A percentile compares a stretch with the other conserved stretches of the same genome.
Evolutionary conservation across 23 red algal genomes (phyloP).

Genomic region (Gracilaria gracilis): DNA sequence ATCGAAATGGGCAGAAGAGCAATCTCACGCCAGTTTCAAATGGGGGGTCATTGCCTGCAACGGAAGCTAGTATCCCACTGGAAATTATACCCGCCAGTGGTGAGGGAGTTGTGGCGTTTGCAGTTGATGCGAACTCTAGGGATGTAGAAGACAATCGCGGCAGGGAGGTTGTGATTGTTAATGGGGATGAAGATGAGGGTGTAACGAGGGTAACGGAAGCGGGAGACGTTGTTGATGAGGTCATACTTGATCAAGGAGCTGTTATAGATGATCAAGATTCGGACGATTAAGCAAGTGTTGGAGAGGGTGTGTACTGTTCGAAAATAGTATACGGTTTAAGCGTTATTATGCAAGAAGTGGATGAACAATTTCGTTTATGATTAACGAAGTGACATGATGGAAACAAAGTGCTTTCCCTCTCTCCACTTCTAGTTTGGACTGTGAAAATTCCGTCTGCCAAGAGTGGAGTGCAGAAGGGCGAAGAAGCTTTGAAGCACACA

Average conservation of each 20-base stretch:
- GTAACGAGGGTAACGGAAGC: not conserved
- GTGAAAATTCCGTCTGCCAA: not conserved
- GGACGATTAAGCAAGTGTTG: not conserved
- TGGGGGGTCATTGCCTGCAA: not conserved
- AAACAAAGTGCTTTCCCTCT: not conserved
- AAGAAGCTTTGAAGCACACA: not conserved
- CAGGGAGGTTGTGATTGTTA: not conserved
- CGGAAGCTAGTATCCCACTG: not conserved
- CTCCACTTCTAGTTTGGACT: not conserved
- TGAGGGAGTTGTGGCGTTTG: not conserved
- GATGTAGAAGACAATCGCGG: not conserved
- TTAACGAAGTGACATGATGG: not conserved
- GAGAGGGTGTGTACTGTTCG: not conserved
- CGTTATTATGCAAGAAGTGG: not conserved
- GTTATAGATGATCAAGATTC: not conserved
- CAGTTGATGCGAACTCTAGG: not conserved
- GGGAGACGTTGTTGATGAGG: not conserved
- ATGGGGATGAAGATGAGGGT: not conserved
- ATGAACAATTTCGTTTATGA: not conserved
- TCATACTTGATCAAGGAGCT: conserved; percentile 12
- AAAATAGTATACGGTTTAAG: not conserved
- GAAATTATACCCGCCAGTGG: not conserved
- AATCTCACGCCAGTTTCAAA: not conserved
- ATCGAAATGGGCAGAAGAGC: conserved; percentile 8
- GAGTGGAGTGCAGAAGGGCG: not conserved